A percentile compares a stretch with the other conserved stretches of the same genome.
Evolutionary conservation across 75 land plant species (phyloP).

Genomic region (Selaginella moellendorffii): DNA sequence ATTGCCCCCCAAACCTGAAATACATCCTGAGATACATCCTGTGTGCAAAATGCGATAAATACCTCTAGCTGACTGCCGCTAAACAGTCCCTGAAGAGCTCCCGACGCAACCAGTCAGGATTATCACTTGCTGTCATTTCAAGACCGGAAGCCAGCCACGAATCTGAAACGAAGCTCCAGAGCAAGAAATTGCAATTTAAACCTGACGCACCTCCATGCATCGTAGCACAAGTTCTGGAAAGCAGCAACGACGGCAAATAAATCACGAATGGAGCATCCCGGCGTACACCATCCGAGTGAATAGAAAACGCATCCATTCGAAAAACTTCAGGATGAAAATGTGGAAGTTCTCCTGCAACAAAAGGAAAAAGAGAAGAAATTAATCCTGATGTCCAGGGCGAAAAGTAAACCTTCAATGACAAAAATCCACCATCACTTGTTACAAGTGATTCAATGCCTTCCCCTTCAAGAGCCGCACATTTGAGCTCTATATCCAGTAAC

Average conservation of each 20-base stretch:
- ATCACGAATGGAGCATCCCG: slow-evolving; percentile 47
- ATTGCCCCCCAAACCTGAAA: background rate
- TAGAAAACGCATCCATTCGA: background rate
- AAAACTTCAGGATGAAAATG: slow-evolving; percentile 3
- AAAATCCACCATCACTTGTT: slow-evolving; percentile 71
- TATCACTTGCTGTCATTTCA: slow-evolving; percentile 51
- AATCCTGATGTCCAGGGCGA: too few species aligned
- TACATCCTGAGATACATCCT: background rate
- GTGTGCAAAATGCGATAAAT: background rate
- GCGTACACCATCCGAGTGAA: background rate
- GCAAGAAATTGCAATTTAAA: background rate
- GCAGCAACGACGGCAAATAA: slow-evolving; percentile 92
- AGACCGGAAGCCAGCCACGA: background rate
- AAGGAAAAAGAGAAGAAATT: background rate
- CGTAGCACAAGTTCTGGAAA: slow-evolving; percentile 81
- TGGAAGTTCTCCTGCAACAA: slow-evolving; percentile 6
- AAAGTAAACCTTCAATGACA: too few species aligned
- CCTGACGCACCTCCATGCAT: slow-evolving; percentile 78
- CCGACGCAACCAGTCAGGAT: slow-evolving; percentile 46
- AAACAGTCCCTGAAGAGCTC: slow-evolving; percentile 56
- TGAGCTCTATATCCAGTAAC: slow-evolving; percentile 16
- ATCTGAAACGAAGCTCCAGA: background rate
- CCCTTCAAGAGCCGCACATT: slow-evolving; percentile 54
- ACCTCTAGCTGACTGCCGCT: slow-evolving; percentile 90
- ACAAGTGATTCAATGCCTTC: too few species aligned